A percentile compares a stretch with the other conserved stretches of the same genome.
phyloP scores from a whole-genome alignment of 2,329 filamentous ascomycete genomes.

The Phialocephala subalpina region DNA sequence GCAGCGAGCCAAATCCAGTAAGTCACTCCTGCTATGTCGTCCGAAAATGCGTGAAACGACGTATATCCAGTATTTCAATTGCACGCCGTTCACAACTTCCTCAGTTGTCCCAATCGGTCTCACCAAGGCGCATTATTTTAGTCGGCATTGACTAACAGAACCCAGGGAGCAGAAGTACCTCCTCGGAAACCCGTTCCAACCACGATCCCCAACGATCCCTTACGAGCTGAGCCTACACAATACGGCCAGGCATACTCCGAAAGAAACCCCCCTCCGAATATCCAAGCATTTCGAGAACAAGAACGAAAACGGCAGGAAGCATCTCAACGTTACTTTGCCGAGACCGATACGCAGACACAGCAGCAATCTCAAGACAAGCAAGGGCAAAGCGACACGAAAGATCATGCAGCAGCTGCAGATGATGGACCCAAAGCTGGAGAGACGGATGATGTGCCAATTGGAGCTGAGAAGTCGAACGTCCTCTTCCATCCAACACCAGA shows the following conservation, averaged over 20 bases:
- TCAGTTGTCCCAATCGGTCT: too few species aligned
- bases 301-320: conserved; percentile 26
- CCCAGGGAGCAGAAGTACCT: neutral
- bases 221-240: conserved; percentile 27
- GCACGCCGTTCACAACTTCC: too few species aligned
- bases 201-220: conserved; percentile 3
- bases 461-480: conserved; percentile 36
- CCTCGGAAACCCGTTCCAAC: neutral
- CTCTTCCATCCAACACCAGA: conserved; percentile 32
- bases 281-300: conserved; percentile 30
- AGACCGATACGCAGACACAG: conserved; percentile 14
- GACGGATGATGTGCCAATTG: conserved; percentile 34
- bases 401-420: conserved; percentile 8
- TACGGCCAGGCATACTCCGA: conserved; percentile 35
- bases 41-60: too few species aligned
- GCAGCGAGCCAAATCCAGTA: neutral
- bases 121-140: too few species aligned
- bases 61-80: too few species aligned
- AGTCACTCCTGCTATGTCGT: neutral
- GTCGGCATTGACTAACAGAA: neutral
- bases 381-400: conserved; percentile 15
- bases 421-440: conserved; percentile 28
- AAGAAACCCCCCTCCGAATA: conserved; percentile 36
- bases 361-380: conserved; percentile 1
- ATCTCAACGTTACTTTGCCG: conserved; percentile 30